phyloP scores from a whole-genome alignment of 257 asterid species.

The Solanum commersonii region DNA sequence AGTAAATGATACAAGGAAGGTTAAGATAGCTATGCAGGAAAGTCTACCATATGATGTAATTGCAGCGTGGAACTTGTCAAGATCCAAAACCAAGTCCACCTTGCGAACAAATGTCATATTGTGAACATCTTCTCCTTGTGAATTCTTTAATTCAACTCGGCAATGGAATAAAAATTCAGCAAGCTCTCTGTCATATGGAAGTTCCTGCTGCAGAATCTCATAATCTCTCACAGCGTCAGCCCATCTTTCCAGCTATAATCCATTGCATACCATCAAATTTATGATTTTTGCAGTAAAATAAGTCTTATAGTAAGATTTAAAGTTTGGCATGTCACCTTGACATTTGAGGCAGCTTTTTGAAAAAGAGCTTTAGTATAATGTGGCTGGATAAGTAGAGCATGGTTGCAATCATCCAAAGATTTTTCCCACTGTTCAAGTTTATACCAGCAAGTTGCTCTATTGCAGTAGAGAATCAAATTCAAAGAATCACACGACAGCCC shows the following conservation, averaged over 20 bases:
- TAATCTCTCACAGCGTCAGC: conserved; percentile 83
- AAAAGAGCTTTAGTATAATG: conserved; percentile 57
- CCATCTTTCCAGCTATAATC: conserved; percentile 81
- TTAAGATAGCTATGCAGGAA: conserved; percentile 30
- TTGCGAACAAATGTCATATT: conserved; percentile 18
- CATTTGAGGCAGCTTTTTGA: conserved; percentile 58
- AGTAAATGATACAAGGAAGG: neutral
- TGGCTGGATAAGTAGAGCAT: conserved; percentile 61
- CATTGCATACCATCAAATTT: conserved; percentile 44
- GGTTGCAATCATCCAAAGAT: conserved; percentile 59
- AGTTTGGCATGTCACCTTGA: conserved; percentile 35
- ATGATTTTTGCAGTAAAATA: neutral
- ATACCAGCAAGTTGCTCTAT: conserved; percentile 85
- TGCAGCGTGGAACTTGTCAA: conserved; percentile 73
- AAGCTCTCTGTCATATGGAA: conserved; percentile 58
- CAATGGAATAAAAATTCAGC: conserved; percentile 54
- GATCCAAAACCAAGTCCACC: conserved; percentile 51
- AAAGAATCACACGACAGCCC: conserved; percentile 53
- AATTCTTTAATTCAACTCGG: conserved; percentile 28
- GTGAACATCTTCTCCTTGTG: conserved; percentile 40
- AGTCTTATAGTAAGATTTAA: neutral
- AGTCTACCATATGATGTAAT: conserved; percentile 45
- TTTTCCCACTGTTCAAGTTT: conserved; percentile 63
- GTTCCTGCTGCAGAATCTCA: conserved; percentile 52
- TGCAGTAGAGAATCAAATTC: conserved; percentile 58